A percentile compares a stretch with the other conserved stretches of the same genome.
These are phyloP conservation scores for Zymoseptoria crescenta DNA, from an alignment of 2,329 filamentous ascomycete species.

Conservation along the genomic window DNA sequence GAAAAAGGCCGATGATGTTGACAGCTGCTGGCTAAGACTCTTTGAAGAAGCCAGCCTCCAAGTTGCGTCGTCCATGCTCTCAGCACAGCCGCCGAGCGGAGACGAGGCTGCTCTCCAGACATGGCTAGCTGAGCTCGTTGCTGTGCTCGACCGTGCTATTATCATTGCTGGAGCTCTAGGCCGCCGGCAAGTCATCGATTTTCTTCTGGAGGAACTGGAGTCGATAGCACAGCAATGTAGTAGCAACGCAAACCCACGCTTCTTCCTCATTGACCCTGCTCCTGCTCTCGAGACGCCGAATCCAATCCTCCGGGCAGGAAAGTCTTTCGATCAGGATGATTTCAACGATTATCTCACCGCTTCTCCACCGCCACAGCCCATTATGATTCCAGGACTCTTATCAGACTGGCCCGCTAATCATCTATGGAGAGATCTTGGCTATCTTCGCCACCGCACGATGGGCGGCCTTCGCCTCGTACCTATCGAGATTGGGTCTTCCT, in stretches of 20 bases:
- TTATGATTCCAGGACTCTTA: conserved; percentile 62
- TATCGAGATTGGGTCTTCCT: conserved; percentile 66
- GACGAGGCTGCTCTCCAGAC: conserved; percentile 1
- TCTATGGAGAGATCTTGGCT: conserved; percentile 65
- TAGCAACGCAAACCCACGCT: neutral
- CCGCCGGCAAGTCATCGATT: conserved; percentile 40
- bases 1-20: conserved; percentile 60
- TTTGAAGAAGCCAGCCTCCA: conserved; percentile 65
- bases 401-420: conserved; percentile 70
- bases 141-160: conserved; percentile 64
- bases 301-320: conserved; percentile 6
- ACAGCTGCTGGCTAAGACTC: conserved; percentile 59
- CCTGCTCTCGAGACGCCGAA: conserved; percentile 2
- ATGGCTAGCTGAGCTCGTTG: conserved; percentile 44
- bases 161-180: conserved; percentile 63
- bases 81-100: neutral
- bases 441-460: conserved; percentile 68
- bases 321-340: conserved; percentile 14
- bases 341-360: conserved; percentile 26
- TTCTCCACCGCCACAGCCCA: conserved; percentile 36
- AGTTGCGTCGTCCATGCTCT: conserved; percentile 40
- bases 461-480: conserved; percentile 65
- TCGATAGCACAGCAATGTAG: conserved; percentile 15
- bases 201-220: conserved; percentile 47
- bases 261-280: conserved; percentile 10